Evolutionary conservation across 116 monocot genomes (phyloP).

Genomic region (Zostera marina): DNA sequence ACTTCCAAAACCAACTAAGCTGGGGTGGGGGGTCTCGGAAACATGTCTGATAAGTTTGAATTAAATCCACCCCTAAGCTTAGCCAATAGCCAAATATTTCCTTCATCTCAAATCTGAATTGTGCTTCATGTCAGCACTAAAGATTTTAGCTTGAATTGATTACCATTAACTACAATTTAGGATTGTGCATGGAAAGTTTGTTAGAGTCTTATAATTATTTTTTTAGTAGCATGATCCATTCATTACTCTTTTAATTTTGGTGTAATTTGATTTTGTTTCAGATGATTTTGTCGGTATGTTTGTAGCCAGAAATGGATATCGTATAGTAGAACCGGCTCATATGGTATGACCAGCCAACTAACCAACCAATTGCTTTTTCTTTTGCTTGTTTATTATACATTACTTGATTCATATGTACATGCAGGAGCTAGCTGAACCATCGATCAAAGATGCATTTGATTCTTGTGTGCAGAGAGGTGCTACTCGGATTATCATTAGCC

Average conservation of each 20-base stretch:
- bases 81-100: too few relatives aligned
- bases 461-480: constrained; percentile 61
- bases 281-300: constrained; percentile 69
- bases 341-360: constrained; percentile 23
- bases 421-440: constrained; percentile 78
- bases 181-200: too few relatives aligned
- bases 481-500: constrained; percentile 66
- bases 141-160: too few relatives aligned
- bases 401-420: neutral
- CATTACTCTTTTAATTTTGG: neutral
- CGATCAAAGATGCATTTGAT: constrained; percentile 74
- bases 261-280: constrained; percentile 8
- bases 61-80: too few relatives aligned
- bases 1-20: too few relatives aligned
- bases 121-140: too few relatives aligned
- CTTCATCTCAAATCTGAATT: too few relatives aligned
- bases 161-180: neutral
- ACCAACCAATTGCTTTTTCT: neutral
- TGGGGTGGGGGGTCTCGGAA: too few relatives aligned
- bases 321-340: constrained; percentile 61
- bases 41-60: too few relatives aligned
- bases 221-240: neutral
- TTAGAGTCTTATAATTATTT: neutral
- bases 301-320: constrained; percentile 33
- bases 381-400: neutral